Percentiles rank a stretch among this genome's conserved stretches.
phyloP scores from a whole-genome alignment of 805 yeast genomes.

The Sugiyamaella americana region DNA sequence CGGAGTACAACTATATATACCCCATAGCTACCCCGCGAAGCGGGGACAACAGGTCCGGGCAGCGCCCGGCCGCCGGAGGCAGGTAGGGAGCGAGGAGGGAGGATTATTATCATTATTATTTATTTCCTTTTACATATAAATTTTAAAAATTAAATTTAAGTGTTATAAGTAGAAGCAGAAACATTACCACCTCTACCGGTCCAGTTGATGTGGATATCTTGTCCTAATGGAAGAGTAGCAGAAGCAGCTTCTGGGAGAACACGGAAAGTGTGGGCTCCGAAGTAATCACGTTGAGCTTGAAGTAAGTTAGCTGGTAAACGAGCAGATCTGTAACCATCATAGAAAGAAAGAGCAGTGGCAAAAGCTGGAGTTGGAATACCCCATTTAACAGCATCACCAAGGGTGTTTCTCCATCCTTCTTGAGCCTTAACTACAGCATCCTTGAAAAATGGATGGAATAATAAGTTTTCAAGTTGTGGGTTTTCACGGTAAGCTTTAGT shows the following conservation, averaged over 20 bases:
- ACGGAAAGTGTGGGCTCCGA: slow-evolving; percentile 98
- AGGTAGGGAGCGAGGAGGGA: too few species aligned
- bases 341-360: slow-evolving; percentile 93
- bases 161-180: slow-evolving; percentile 90
- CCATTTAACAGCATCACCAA: slow-evolving; percentile 66
- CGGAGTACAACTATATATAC: too few species aligned
- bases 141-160: slow-evolving; percentile 41
- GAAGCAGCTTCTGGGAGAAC: slow-evolving; percentile 83
- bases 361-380: slow-evolving; percentile 99
- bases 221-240: slow-evolving; percentile 67
- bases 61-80: too few species aligned
- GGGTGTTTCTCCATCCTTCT: slow-evolving; percentile 87
- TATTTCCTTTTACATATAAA: too few species aligned
- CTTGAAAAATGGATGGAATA: slow-evolving; percentile 92
- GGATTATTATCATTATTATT: too few species aligned
- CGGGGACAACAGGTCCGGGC: too few species aligned
- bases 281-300: slow-evolving; percentile 99
- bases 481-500: slow-evolving; percentile 91
- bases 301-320: slow-evolving; percentile 94
- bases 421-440: slow-evolving; percentile 91
- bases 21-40: too few species aligned
- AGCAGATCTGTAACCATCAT: slow-evolving; percentile 97
- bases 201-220: slow-evolving; percentile 96
- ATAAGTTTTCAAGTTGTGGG: slow-evolving; percentile 90
- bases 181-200: slow-evolving; percentile 98